A percentile compares a stretch with the other conserved stretches of the same genome.
These are phyloP conservation scores for Phytophthora sp. DNA, from an alignment of 352 stramenopile genomes.

Conservation along the genomic window DNA sequence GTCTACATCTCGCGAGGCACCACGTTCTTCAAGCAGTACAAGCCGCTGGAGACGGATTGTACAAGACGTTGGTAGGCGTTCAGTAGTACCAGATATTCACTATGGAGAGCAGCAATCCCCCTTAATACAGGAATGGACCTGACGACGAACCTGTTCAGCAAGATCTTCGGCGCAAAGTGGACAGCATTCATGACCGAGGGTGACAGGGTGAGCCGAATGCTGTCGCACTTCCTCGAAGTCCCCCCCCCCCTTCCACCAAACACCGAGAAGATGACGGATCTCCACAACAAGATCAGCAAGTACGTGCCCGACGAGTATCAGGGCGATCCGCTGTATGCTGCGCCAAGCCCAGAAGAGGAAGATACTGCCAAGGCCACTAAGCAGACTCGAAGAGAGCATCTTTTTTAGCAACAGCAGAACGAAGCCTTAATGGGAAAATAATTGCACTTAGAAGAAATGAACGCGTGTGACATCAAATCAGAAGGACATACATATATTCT, in stretches of 20 bases:
- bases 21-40: too few species aligned
- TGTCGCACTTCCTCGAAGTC: neutral
- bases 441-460: too few species aligned
- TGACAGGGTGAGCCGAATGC: neutral
- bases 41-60: neutral
- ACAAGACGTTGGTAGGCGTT: constrained; percentile 4
- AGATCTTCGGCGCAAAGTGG: constrained; percentile 14
- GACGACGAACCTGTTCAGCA: neutral
- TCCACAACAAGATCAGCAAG: neutral
- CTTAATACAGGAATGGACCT: neutral
- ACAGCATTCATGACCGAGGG: too few species aligned
- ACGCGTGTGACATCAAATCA: too few species aligned
- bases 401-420: too few species aligned
- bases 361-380: too few species aligned
- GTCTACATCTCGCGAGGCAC: too few species aligned
- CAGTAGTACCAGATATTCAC: constrained; percentile 23
- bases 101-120: neutral
- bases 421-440: too few species aligned
- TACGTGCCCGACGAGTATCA: constrained; percentile 14
- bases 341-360: neutral
- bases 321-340: constrained; percentile 1
- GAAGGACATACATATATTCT: too few species aligned
- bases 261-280: neutral
- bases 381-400: too few species aligned
- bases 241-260: neutral